These are phyloP conservation scores for Lactarius evosmus DNA, from an alignment of 768 basidiomycete genomes.

Conservation along the genomic window DNA sequence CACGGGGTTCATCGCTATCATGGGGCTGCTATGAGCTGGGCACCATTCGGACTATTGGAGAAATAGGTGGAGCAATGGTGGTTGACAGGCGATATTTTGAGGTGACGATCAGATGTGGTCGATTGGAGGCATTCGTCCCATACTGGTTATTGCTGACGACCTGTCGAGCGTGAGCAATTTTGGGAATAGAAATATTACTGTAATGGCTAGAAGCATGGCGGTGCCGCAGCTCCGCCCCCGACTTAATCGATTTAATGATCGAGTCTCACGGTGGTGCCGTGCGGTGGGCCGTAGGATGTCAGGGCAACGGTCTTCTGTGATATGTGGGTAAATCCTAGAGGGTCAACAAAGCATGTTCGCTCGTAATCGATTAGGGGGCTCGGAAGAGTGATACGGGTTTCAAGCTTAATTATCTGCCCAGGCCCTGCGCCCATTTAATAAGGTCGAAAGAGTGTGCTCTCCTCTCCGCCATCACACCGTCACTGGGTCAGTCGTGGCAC, in stretches of 20 bases:
- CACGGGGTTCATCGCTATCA: not conserved
- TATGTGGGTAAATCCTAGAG: not conserved
- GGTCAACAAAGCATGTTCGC: not conserved
- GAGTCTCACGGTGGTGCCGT: not conserved
- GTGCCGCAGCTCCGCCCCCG: not conserved
- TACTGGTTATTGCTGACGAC: not conserved
- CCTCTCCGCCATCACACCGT: slow-evolving; percentile 6
- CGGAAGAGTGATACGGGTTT: slow-evolving; percentile 1
- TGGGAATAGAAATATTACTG: not conserved
- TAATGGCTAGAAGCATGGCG: not conserved
- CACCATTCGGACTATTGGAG: slow-evolving; percentile 5
- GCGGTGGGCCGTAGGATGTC: not conserved
- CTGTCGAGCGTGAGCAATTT: not conserved
- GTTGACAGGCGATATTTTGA: slow-evolving; percentile 11
- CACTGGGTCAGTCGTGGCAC: slow-evolving; percentile 19
- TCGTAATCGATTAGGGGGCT: slow-evolving; percentile 14
- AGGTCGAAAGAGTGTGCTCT: not conserved
- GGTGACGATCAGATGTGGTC: slow-evolving; percentile 30
- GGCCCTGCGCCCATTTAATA: slow-evolving; percentile 18
- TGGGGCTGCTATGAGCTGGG: not conserved
- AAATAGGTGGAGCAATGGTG: not conserved
- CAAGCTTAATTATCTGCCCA: not conserved
- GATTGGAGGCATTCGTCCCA: not conserved
- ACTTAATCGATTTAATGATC: not conserved
- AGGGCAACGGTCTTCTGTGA: not conserved